These are phyloP conservation scores for Solanum phureja DNA, from an alignment of 257 asterid species.

Conservation along the genomic window DNA sequence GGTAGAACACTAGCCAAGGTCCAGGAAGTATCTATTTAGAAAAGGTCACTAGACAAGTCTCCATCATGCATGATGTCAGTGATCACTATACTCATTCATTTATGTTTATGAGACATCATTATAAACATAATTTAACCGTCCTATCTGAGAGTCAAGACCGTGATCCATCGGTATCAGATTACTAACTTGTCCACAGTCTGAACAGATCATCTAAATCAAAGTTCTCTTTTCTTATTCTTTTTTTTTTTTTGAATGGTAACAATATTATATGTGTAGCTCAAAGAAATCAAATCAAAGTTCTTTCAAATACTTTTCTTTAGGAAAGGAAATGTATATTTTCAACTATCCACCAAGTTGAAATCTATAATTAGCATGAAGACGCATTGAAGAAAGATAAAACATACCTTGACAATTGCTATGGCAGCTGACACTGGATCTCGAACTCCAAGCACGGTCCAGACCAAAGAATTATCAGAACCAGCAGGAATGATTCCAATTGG, in stretches of 20 bases:
- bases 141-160: background rate
- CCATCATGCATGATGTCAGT: background rate
- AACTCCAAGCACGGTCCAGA: slow-evolving; percentile 98
- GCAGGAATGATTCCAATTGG: slow-evolving; percentile 99
- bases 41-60: background rate
- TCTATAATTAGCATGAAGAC: background rate
- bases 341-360: background rate
- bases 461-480: slow-evolving; percentile 97
- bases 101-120: background rate
- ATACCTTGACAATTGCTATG: slow-evolving; percentile 84
- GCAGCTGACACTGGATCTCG: slow-evolving; percentile 98
- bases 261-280: background rate
- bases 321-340: background rate
- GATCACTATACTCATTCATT: background rate
- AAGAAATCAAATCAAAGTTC: background rate
- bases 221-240: background rate
- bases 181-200: background rate
- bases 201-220: background rate
- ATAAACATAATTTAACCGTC: background rate
- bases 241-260: background rate
- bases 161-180: background rate
- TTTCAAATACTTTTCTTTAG: background rate
- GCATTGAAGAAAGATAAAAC: background rate
- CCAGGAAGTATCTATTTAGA: background rate
- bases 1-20: background rate